Conservation (phyloP, 2,329 filamentous ascomycete genomes). For the Esteya vermicola region DNA sequence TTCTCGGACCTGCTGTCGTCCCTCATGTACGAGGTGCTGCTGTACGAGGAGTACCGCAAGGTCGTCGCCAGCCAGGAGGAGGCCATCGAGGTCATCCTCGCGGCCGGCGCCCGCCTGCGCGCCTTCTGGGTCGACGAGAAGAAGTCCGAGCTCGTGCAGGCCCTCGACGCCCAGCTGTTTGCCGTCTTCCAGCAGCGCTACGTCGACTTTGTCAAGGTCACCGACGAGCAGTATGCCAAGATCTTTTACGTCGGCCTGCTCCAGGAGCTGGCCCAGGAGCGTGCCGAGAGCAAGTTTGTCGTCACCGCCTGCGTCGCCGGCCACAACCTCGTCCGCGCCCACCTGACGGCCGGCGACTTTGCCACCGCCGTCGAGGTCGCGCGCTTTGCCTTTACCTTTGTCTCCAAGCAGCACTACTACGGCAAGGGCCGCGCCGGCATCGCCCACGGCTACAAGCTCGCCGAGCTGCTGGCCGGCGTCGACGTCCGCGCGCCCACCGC, state of each 20-base stretch:
- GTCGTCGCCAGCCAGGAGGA: conserved; percentile 14
- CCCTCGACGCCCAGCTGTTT: conserved; percentile 24
- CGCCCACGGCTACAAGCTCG: conserved; percentile 28
- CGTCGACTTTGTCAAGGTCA: conserved; percentile 12
- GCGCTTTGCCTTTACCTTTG: conserved; percentile 26
- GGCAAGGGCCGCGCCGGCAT: conserved; percentile 20
- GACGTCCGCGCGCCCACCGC: conserved; percentile 22
- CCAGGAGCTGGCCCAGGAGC: conserved; percentile 20
- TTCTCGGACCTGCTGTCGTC: conserved; percentile 29
- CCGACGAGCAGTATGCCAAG: conserved; percentile 18
- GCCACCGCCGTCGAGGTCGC: conserved; percentile 26
- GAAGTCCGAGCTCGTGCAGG: conserved; percentile 16
- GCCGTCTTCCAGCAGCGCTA: conserved; percentile 22
- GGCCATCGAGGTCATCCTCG: conserved; percentile 19
- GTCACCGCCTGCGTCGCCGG: conserved; percentile 23
- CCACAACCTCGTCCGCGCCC: conserved; percentile 17
- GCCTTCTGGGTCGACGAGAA: conserved; percentile 17
- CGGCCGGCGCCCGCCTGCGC: conserved; percentile 23
- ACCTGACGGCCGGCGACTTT: conserved; percentile 24
- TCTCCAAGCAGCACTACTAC: conserved; percentile 26
- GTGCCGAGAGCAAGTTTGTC: conserved; percentile 18
- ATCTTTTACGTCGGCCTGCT: conserved; percentile 27
- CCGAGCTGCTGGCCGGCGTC: conserved; percentile 27
- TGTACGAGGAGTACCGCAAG: conserved; percentile 21
- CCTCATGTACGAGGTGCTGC: conserved; percentile 21